Evolutionary conservation across 202 grass and related monocot genomes (phyloP), one percentile per base, ranked within the genome.

Genomic region (Brachypodium distachyon): DNA sequence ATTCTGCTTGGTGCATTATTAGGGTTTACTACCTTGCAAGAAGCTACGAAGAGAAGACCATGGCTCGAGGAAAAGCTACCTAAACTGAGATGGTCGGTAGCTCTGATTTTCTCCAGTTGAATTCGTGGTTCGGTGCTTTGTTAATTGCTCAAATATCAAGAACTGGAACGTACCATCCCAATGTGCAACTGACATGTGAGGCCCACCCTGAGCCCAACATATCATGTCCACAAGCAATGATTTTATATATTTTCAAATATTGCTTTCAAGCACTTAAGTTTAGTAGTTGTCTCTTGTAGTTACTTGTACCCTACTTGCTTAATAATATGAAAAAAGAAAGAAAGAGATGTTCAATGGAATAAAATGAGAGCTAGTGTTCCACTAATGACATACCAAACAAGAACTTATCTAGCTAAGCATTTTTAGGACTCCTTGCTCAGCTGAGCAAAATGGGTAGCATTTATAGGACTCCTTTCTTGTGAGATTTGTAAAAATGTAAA

Each of bases 261-360:
- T 63, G 63, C 63, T 86, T 32, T 76, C 63, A 71, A 59, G 25
- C 18, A 77, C 66, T 66, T 12, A 66, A 78, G 59, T 29, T 78
- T 63, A 36, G 51, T 34, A 78, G 50, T 21, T 38, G 14, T 46
- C 41, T 32, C 10, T 31, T 66, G 16, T 58, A 44, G 36, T 47
- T 58, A 51, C 47, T 44, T 54, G 37, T 40, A 27, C 22, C 48
- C 10, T 49, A 68, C 66, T 47, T 78, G 56, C 75, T 79, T 67
- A 48, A 32, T 79, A 62, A 49, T 73, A 19, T n/a, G 46, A 10
- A 27, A 11, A 43, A 11, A 27, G 16, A 43, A 11, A 46, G 65
- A 36, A 6, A 56, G 53, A 68, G 18, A 18, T 38, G 82, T 2
- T 5, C 33, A 17, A 37, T 64, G 48, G 37, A 62, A 81, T 46